Conservation (phyloP, 2,329 filamentous ascomycete species). For the Chrysosporium keratinophilum region DNA sequence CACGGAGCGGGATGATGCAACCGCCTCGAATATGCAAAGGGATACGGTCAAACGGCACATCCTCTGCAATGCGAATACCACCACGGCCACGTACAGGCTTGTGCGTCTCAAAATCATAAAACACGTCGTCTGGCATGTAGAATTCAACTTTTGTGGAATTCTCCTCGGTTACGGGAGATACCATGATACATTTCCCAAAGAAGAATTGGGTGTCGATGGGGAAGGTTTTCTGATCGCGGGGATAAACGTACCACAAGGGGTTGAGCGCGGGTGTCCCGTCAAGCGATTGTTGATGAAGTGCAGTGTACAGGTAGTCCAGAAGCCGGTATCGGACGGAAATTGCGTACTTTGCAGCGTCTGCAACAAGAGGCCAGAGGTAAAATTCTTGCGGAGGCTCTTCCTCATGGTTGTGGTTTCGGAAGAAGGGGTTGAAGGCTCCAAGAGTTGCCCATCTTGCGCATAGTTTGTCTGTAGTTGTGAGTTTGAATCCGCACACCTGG, state of each 20-base stretch:
- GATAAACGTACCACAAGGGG: constrained; percentile 64
- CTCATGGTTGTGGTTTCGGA: constrained; percentile 62
- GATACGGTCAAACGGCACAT: constrained; percentile 44
- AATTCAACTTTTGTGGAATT: constrained; percentile 44
- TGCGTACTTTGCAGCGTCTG: constrained; percentile 52
- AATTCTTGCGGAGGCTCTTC: constrained; percentile 57
- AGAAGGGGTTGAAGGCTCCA: constrained; percentile 66
- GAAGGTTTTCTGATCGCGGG: constrained; percentile 44
- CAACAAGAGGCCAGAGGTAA: constrained; percentile 58
- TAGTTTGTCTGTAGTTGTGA: constrained; percentile 57
- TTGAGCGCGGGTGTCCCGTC: constrained; percentile 56
- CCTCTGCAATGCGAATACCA: constrained; percentile 32
- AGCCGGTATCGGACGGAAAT: constrained; percentile 62
- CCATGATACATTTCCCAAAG: constrained; percentile 46
- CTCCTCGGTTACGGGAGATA: constrained; percentile 46
- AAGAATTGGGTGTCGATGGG: constrained; percentile 48
- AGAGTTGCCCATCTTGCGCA: constrained; percentile 67
- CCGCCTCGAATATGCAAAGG: constrained; percentile 55
- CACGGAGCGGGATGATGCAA: constrained; percentile 47
- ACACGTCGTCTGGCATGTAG: constrained; percentile 49
- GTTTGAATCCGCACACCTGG: constrained; percentile 52
- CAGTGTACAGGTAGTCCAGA: constrained; percentile 66
- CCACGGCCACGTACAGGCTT: constrained; percentile 39
- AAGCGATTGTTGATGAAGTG: constrained; percentile 54
- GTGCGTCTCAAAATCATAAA: constrained; percentile 52